Evolutionary conservation across 2,329 filamentous ascomycete genomes (phyloP).

Genomic region (Alternaria novae-zelandiae): DNA sequence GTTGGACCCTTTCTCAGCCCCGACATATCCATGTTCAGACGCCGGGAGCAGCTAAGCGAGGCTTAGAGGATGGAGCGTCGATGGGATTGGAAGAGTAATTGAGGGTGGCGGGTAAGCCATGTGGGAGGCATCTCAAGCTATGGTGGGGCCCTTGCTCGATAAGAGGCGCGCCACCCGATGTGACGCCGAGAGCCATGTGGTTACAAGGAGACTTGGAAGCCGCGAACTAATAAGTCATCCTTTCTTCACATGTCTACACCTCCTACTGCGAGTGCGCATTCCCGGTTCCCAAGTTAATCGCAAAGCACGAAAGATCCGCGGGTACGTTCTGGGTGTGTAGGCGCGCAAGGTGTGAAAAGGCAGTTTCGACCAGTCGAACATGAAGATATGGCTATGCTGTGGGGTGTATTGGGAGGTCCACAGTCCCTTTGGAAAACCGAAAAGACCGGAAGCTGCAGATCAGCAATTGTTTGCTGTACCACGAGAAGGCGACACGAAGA

Average conservation of each 20-base stretch:
- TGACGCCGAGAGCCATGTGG: background rate
- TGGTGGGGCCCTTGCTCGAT: constrained; percentile 30
- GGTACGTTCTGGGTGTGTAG: background rate
- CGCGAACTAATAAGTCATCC: background rate
- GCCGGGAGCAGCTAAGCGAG: constrained; percentile 15
- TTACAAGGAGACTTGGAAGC: background rate
- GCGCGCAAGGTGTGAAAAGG: background rate
- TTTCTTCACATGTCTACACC: background rate
- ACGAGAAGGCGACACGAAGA: constrained; percentile 8
- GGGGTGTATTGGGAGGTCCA: constrained; percentile 26
- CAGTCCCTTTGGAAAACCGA: constrained; percentile 19
- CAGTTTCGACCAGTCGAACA: background rate
- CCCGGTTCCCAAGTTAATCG: background rate
- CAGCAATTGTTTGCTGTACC: constrained; percentile 22
- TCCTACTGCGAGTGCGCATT: background rate
- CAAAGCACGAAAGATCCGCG: background rate
- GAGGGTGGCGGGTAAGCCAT: constrained; percentile 18
- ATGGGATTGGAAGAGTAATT: constrained; percentile 27
- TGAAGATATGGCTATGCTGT: constrained; percentile 30
- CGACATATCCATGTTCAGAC: constrained; percentile 12
- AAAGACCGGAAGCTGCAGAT: constrained; percentile 13
- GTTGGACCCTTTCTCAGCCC: constrained; percentile 18
- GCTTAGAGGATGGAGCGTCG: background rate
- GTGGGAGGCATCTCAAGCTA: constrained; percentile 31
- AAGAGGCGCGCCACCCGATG: constrained; percentile 8